Evolutionary conservation across 2,329 filamentous ascomycete genomes (phyloP).

Genomic region (Cytospora paraplurivora): DNA sequence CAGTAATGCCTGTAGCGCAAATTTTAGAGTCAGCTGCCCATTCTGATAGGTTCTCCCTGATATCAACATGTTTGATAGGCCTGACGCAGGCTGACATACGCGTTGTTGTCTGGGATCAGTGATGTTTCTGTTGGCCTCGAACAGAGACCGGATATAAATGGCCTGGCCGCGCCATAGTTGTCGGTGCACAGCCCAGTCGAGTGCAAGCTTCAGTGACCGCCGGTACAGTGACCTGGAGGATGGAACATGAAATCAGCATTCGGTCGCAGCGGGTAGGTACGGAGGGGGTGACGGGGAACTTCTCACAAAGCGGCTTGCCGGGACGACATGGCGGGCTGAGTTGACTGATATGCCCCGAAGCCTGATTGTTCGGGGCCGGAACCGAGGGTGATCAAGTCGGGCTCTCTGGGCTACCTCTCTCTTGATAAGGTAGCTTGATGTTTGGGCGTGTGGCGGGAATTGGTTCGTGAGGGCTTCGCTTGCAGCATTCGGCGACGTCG

Average conservation of each 20-base stretch:
- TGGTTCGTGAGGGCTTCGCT: not conserved
- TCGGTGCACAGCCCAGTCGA: slow-evolving; percentile 94
- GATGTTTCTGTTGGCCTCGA: slow-evolving; percentile 88
- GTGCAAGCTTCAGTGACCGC: slow-evolving; percentile 85
- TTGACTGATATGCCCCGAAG: not conserved
- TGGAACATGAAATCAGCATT: slow-evolving; percentile 29
- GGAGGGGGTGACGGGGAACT: not conserved
- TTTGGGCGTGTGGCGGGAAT: not conserved
- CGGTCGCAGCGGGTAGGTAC: slow-evolving; percentile 19
- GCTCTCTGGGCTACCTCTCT: not conserved
- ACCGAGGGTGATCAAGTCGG: not conserved
- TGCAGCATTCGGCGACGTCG: not conserved
- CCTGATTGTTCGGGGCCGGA: not conserved
- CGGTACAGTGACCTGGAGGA: slow-evolving; percentile 74
- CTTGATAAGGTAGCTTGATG: not conserved
- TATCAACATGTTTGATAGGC: not conserved
- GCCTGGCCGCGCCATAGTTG: slow-evolving; percentile 95
- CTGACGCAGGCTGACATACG: slow-evolving; percentile 51
- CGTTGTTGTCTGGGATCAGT: slow-evolving; percentile 83
- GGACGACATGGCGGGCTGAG: slow-evolving; percentile 43
- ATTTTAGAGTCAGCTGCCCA: slow-evolving; percentile 17
- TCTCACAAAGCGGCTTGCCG: slow-evolving; percentile 56
- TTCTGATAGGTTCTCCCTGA: not conserved
- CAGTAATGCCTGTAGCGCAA: slow-evolving; percentile 67
- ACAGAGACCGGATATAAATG: slow-evolving; percentile 90